A percentile compares a stretch with the other conserved stretches of the same genome.
Conservation (phyloP, 805 yeast species). For the Sugiyamaella chiloensis region DNA sequence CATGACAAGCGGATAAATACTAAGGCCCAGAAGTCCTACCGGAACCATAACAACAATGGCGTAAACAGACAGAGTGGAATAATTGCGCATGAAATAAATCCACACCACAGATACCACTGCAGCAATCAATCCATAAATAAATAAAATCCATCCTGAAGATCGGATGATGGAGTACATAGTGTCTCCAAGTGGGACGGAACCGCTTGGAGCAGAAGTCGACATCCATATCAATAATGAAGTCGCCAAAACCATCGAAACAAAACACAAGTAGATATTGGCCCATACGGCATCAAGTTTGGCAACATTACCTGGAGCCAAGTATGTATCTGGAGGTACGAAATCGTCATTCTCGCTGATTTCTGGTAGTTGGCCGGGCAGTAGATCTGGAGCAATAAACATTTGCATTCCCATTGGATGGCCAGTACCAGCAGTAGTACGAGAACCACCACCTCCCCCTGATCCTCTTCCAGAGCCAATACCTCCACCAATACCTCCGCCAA, state of each 20-base stretch:
- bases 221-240: slow-evolving; percentile 31
- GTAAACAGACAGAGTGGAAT: slow-evolving; percentile 28
- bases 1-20: slow-evolving; percentile 31
- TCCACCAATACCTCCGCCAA: neutral
- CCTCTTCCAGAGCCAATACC: neutral
- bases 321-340: slow-evolving; percentile 14
- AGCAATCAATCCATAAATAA: slow-evolving; percentile 25
- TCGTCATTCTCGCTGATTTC: neutral
- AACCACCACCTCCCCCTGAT: neutral
- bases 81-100: slow-evolving; percentile 29
- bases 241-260: slow-evolving; percentile 30
- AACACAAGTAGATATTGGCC: slow-evolving; percentile 26
- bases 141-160: slow-evolving; percentile 25
- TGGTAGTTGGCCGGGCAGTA: slow-evolving; percentile 9
- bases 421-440: neutral
- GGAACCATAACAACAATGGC: slow-evolving; percentile 31
- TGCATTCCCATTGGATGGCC: slow-evolving; percentile 6
- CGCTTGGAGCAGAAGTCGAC: slow-evolving; percentile 25
- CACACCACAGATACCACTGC: slow-evolving; percentile 28
- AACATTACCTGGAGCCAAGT: slow-evolving; percentile 11
- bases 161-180: slow-evolving; percentile 29
- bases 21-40: slow-evolving; percentile 24
- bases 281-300: slow-evolving; percentile 25
- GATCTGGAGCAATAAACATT: slow-evolving; percentile 9
- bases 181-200: slow-evolving; percentile 27